A percentile compares a stretch with the other conserved stretches of the same genome.
phyloP scores from a whole-genome alignment of 495 filamentous ascomycete genomes.

The Chaetomium fimeti region DNA sequence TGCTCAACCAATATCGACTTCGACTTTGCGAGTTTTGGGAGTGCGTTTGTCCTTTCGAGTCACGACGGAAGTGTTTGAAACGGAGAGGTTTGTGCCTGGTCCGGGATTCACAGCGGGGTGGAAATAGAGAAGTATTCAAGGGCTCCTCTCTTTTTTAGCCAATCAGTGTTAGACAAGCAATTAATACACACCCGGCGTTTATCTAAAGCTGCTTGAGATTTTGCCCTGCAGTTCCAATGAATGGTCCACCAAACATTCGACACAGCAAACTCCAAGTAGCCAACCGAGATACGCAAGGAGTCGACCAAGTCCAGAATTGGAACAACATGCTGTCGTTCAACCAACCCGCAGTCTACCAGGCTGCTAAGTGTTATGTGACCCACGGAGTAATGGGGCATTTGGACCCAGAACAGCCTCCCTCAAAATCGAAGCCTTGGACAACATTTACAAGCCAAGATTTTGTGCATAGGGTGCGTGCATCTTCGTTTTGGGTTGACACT shows the following conservation, averaged over 20 bases:
- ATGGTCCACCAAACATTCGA: not conserved
- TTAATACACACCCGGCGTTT: not conserved
- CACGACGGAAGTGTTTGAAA: not conserved
- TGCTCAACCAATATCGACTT: not conserved
- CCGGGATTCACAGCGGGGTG: slow-evolving; percentile 17
- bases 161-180: not conserved
- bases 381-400: slow-evolving; percentile 62
- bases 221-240: not conserved
- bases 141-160: not conserved
- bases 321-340: slow-evolving; percentile 59
- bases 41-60: not conserved
- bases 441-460: slow-evolving; percentile 67
- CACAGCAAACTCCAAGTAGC: not conserved
- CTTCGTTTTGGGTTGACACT: not conserved
- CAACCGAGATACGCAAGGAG: not conserved
- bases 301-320: too few relatives aligned
- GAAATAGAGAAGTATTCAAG: not conserved
- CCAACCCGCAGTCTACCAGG: slow-evolving; percentile 54
- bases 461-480: slow-evolving; percentile 63
- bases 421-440: slow-evolving; percentile 71
- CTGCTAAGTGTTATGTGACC: slow-evolving; percentile 74
- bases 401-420: slow-evolving; percentile 67
- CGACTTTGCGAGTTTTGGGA: not conserved
- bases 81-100: slow-evolving; percentile 16
- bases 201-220: not conserved